Percentiles rank a stretch among this genome's conserved stretches.
Evolutionary conservation across 768 basidiomycete species (phyloP).

Genomic region (Phanerochaete carnosa): DNA sequence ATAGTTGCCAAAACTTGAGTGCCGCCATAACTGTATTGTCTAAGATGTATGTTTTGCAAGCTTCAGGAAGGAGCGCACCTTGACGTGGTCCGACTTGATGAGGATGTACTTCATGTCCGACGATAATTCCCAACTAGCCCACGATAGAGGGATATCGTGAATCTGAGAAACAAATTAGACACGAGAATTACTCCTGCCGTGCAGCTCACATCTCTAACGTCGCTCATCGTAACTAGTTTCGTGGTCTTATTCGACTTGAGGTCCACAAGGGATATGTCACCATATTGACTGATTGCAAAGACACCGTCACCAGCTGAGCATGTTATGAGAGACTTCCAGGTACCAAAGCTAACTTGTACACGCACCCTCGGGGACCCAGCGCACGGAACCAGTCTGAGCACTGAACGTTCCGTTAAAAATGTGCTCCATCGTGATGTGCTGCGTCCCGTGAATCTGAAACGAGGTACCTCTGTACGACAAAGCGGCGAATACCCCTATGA

Average conservation of each 20-base stretch:
- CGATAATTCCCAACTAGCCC: conserved; percentile 76
- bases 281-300: conserved; percentile 61
- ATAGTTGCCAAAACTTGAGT: conserved; percentile 88
- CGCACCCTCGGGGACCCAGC: conserved; percentile 93
- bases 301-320: conserved; percentile 88
- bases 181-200: neutral
- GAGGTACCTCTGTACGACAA: conserved; percentile 60
- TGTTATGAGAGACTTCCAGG: neutral
- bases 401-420: conserved; percentile 90
- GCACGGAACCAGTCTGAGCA: conserved; percentile 42
- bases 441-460: conserved; percentile 49
- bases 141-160: conserved; percentile 45
- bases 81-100: conserved; percentile 68
- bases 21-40: conserved; percentile 80
- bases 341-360: neutral
- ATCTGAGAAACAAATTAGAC: conserved; percentile 37
- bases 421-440: conserved; percentile 82
- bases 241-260: conserved; percentile 70
- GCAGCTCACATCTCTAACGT: conserved; percentile 63
- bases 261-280: conserved; percentile 76
- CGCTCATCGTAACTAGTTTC: conserved; percentile 51
- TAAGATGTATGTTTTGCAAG: neutral
- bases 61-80: conserved; percentile 41
- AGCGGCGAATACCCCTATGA: conserved; percentile 80
- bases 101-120: conserved; percentile 90